Base-by-base conservation (phyloP, 805 yeast genomes). In the Candida awuae region DNA sequence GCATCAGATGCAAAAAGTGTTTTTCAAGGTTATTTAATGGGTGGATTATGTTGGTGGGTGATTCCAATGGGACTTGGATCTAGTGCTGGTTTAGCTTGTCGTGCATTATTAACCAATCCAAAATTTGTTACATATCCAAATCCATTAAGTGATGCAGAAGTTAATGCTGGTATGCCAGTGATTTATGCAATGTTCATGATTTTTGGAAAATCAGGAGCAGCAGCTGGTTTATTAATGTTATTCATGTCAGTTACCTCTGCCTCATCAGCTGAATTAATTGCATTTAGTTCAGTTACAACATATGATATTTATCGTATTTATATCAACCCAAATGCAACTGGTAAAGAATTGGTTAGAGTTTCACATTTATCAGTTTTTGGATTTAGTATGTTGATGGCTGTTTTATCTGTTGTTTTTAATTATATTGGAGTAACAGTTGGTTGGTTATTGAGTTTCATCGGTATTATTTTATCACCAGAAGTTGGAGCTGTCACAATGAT, bases 231-330 rank as follows among this genome's bases (percentile, higher is more conserved):
- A 25, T 39, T 65, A 16, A 65, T 64, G 56, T 38, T 67, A 8
- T 67, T 64, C 49, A 60, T 66, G 68, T 56, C 70, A 21, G 68
- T 61, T 16, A 67, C 71, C 4, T 62, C 69, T 13, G 68, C 71
- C 3, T 51, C 62, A 28, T 60, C 67, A 14, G 68, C 70, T 4
- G 70, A 66, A 40, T 48, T 65, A 35, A 63, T 66, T 44, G 70
- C 69, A 4, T 58, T 65, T 40, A 61, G 69, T 0, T 60, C 69
- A 1, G 57, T 66, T 10, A 35, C 53, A 4, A 61, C 70, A 1
- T 66, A 63, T 46, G 71, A 67, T 44, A 48, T 67, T 25, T 67
- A 62, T 49, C 57, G 64, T 49, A 53, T 56, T 6, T 67, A 67
- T 43, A 48, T 65, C 38, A 61, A 63, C 16, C 69, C 68, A 10